Conservation (phyloP, 805 yeast genomes). For the Kazachstania martiniae region DNA sequence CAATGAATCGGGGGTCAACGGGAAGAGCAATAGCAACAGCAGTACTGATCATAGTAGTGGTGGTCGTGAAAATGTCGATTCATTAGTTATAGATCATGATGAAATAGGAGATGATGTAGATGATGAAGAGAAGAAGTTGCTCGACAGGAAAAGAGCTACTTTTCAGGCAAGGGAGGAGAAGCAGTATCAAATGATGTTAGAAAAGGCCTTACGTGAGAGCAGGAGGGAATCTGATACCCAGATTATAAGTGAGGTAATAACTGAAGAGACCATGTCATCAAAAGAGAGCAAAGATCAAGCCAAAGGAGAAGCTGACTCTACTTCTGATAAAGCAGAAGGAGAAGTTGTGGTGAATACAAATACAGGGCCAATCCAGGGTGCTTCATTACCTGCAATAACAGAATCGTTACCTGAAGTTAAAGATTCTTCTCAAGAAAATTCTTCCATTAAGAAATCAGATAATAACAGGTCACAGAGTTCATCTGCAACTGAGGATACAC, state of each 20-base stretch:
- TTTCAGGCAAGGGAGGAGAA: conserved; percentile 33
- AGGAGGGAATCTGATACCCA: conserved; percentile 24
- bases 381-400: too few species aligned
- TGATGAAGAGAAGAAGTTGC: conserved; percentile 18
- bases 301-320: neutral
- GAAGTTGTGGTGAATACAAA: too few species aligned
- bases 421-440: neutral
- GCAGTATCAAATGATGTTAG: conserved; percentile 33
- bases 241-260: neutral
- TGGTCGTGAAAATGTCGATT: neutral
- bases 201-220: conserved; percentile 33
- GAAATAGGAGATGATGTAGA: neutral
- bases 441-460: neutral
- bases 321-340: too few species aligned
- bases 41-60: neutral
- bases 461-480: neutral
- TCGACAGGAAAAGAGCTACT: conserved; percentile 30
- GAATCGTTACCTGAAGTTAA: too few species aligned
- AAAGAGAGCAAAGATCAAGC: neutral
- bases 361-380: too few species aligned
- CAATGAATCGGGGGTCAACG: neutral
- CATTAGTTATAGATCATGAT: neutral
- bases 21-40: neutral
- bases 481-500: neutral
- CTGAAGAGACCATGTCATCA: neutral